Evolutionary conservation across 202 grass and related monocot species (phyloP), one percentile per base, ranked within the genome.

Genomic region (Panicum hallii): DNA sequence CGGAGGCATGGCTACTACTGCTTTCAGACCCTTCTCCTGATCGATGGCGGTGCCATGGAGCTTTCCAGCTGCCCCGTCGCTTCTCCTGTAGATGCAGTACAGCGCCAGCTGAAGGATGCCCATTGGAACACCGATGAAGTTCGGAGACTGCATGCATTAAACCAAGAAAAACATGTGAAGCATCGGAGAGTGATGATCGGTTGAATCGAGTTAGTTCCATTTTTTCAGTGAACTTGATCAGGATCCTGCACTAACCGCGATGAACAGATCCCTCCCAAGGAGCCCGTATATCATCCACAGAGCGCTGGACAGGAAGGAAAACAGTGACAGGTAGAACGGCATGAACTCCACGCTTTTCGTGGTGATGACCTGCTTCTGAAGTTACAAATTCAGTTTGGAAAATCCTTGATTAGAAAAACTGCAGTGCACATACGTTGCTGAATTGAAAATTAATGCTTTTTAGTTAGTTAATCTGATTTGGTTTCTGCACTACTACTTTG

Each of bases 251-350:
- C 77, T 53, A 53, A 94, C 89, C 67, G 89, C 89, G 53, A 94
- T 65, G 55, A 94, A 91, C 10, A 94, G 48, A 79, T 94, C 89
- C 12, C 15, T 77, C 23, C 84, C 89, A 15, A 94, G 63, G 36
- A 94, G 84, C 76, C 89, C 87, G 23, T 94, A 94, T 71, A 86
- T 47, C 87, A 94, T 65, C 92, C 92, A 94, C 19, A 91, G 66
- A 77, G 78, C 72, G 74, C 92, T 94, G 45, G 87, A 79, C 47
- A 87, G 54, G 61, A 94, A 94, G 63, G 92, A 91, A 74, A 94
- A 94, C 20, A 94, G 75, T 20, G 92, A 94, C 74, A 94, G 72
- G 61, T 89, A 89, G 81, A 94, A 94, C 38, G 92, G 92, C 92
- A 91, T 91, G 87, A 89, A 91, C 82, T 91, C 92, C 42, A 94